Evolutionary conservation across 1,284 basidiomycete species (phyloP).

Genomic region (Mycosarcoma mackinlayi): DNA sequence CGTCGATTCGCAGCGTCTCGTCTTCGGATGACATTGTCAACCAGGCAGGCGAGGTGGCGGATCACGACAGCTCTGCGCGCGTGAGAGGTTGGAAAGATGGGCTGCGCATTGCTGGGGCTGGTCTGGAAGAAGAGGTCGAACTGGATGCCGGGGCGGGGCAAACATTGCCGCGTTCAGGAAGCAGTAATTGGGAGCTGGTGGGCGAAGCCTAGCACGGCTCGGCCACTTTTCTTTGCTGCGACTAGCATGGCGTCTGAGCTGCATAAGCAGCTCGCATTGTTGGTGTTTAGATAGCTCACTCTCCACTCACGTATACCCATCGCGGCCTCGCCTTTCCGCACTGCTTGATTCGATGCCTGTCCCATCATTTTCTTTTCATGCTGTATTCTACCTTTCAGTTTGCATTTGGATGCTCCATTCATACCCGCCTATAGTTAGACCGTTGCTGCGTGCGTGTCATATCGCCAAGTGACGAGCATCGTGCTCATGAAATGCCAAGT

Average conservation of each 20-base stretch:
- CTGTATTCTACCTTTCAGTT: slow-evolving; percentile 19
- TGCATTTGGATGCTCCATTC: neutral
- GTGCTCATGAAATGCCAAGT: too few relatives aligned
- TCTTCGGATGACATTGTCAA: slow-evolving; percentile 37
- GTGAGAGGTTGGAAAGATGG: slow-evolving; percentile 51
- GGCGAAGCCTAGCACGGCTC: slow-evolving; percentile 31
- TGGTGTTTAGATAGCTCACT: too few relatives aligned
- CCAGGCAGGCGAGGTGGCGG: slow-evolving; percentile 8
- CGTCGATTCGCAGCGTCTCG: slow-evolving; percentile 39
- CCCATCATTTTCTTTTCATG: slow-evolving; percentile 4
- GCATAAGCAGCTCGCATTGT: slow-evolving; percentile 3
- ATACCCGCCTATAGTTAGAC: too few relatives aligned
- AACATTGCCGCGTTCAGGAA: slow-evolving; percentile 34
- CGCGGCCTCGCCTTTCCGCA: slow-evolving; percentile 1
- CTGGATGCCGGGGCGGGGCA: slow-evolving; percentile 5
- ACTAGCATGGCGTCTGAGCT: slow-evolving; percentile 22
- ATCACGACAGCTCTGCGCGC: slow-evolving; percentile 19
- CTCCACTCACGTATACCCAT: too few relatives aligned
- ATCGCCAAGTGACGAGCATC: too few relatives aligned
- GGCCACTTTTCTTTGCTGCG: slow-evolving; percentile 10
- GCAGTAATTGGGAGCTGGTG: slow-evolving; percentile 49
- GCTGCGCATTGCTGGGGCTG: slow-evolving; percentile 41
- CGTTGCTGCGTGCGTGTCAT: too few relatives aligned
- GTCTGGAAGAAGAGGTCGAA: slow-evolving; percentile 14
- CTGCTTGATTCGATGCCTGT: neutral